Evolutionary conservation across 768 basidiomycete genomes (phyloP).

Genomic region (Collybia sordida): DNA sequence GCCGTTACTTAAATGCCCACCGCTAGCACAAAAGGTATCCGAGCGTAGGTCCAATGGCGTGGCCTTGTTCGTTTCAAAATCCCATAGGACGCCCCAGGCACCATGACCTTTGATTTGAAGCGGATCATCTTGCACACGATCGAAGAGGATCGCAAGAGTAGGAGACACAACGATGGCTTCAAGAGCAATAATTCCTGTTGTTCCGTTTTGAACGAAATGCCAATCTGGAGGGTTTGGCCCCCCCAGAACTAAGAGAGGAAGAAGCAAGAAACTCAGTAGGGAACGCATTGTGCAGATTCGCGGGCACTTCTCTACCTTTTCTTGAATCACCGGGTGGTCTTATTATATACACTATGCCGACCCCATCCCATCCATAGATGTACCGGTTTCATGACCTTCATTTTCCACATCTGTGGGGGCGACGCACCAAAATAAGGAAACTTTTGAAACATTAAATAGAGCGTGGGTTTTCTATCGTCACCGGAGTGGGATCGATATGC

Average conservation of each 20-base stretch:
- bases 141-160: conserved; percentile 21
- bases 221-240: conserved; percentile 13
- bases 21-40: conserved; percentile 43
- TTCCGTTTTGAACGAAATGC: conserved; percentile 24
- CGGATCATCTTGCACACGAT: conserved; percentile 31
- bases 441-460: too few species aligned
- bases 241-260: conserved; percentile 2
- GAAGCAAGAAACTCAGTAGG: background rate
- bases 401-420: too few species aligned
- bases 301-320: too few species aligned
- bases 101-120: conserved; percentile 38
- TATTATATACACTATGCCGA: too few species aligned
- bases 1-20: background rate
- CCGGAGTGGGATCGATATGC: too few species aligned
- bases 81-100: conserved; percentile 45
- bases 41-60: conserved; percentile 32
- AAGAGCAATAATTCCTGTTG: conserved; percentile 21
- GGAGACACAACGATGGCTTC: conserved; percentile 25
- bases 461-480: too few species aligned
- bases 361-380: too few species aligned
- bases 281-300: background rate
- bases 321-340: too few species aligned
- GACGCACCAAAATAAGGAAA: too few species aligned
- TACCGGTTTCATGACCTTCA: too few species aligned
- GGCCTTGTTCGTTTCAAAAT: conserved; percentile 37